Evolutionary conservation across 495 filamentous ascomycete genomes (phyloP).

Genomic region (Daldinia concentrica): DNA sequence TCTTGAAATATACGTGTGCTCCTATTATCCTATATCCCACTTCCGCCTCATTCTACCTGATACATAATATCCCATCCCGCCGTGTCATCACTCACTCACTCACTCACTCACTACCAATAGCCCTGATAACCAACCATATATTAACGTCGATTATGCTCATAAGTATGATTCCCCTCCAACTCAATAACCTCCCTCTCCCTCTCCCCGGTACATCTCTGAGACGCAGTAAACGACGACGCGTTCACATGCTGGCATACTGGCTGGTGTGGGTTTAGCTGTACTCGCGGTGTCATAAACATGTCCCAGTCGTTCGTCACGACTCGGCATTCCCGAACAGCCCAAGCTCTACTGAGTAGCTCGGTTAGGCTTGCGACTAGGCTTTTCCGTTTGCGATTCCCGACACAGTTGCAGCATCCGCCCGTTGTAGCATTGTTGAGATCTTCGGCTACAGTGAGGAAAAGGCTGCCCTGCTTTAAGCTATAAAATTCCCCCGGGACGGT

Average conservation of each 20-base stretch:
- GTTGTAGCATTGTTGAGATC: background rate
- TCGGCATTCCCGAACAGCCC: background rate
- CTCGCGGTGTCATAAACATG: background rate
- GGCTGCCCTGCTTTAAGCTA: background rate
- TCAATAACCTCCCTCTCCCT: background rate
- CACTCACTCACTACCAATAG: background rate
- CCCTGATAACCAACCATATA: background rate
- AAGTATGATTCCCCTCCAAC: background rate
- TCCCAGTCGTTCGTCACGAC: background rate
- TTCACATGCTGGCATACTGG: background rate
- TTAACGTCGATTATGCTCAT: background rate
- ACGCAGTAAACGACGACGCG: background rate
- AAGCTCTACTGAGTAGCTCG: background rate
- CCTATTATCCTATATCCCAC: background rate
- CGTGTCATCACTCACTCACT: too few relatives aligned
- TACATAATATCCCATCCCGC: background rate
- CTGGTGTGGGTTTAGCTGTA: background rate
- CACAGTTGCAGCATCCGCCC: background rate
- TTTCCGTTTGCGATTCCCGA: background rate
- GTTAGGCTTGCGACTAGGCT: background rate
- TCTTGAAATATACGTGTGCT: background rate
- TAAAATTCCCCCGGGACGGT: background rate
- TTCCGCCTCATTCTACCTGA: too few relatives aligned
- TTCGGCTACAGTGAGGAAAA: background rate
- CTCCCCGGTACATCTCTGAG: background rate